Evolutionary conservation across 768 basidiomycete genomes (phyloP), one percentile per base, ranked within the genome.

Genomic region (Tylopilus intermedius): DNA sequence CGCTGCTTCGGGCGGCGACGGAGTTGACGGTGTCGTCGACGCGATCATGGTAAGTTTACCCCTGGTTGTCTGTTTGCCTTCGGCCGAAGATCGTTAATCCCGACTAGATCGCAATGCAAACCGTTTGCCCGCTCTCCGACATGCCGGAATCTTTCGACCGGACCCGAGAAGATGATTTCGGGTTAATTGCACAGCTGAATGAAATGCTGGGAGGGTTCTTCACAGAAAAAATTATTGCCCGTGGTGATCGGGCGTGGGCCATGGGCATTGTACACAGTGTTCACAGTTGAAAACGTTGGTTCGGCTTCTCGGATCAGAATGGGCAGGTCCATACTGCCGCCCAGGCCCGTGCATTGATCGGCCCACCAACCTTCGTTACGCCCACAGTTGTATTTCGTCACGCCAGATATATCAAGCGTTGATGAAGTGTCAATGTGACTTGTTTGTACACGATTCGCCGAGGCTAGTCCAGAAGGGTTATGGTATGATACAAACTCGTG

Each of bases 191-290:
- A 5, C 78, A 75, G 50, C 65, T 90, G 42, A 71, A 71, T 6
- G 77, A 81, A 14, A 62, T 76, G 1, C 57, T 91, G 9, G 89
- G 89, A 13, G 76, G 77, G 27, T 79, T 78, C 53, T 88, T 90
- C 58, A 78, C 83, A 0, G 74, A 77, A 43, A 72, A 72, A 42
- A 64, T 90, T 15, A 47, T 68, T 33, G 44, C 45, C 37, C 68
- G 72, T 2, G 74, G 71, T 30, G 88, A 90, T 64, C 76, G 78
- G 9, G 71, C 70, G 3, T 90, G 88, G 88, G 83, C 84, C 5
- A 66, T 75, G 56, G 79, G 80, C 24, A 75, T 88, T 22, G 63
- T 86, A 11, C 63, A 64, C 29, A 69, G 65, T 22, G 47, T 69
- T 22, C 57, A 58, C 45, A 57, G 56, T 40, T 62, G 57, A 58